A percentile compares a stretch with the other conserved stretches of the same genome.
Evolutionary conservation across 192 early-diverging fungal genomes (phyloP).

Genomic region (Tieghemiomyces parasiticus): DNA sequence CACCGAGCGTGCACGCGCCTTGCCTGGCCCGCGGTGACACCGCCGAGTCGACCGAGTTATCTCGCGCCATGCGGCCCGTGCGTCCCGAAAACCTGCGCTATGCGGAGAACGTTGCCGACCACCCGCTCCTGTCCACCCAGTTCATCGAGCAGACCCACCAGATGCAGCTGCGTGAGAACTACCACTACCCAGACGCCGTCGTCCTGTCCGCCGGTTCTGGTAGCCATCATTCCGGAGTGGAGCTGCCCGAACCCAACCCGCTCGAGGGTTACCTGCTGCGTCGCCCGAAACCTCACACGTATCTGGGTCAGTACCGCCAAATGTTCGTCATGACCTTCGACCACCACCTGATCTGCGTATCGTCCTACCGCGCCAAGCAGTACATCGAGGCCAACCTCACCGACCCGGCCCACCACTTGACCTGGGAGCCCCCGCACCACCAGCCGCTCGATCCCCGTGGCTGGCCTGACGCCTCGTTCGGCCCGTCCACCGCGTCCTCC

Average conservation of each 20-base stretch:
- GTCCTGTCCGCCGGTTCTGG: background rate
- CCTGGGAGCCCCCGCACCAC: background rate
- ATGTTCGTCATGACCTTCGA: slow-evolving; percentile 13
- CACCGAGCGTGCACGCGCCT: no score
- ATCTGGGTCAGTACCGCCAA: slow-evolving; percentile 7
- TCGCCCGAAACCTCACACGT: slow-evolving; percentile 4
- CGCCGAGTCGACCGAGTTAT: no score
- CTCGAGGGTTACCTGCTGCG: slow-evolving; percentile 10
- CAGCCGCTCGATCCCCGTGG: background rate
- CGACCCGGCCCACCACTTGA: background rate
- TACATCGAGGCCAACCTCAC: slow-evolving; percentile 3
- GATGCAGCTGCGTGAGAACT: slow-evolving; percentile 11
- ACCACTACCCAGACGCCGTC: slow-evolving; percentile 9
- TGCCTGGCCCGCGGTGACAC: no score
- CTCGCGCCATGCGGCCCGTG: no score
- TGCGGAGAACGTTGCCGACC: slow-evolving; percentile 4
- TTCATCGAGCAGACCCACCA: slow-evolving; percentile 8
- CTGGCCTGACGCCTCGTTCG: background rate
- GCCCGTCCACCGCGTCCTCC: background rate
- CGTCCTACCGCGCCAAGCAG: slow-evolving; percentile 7
- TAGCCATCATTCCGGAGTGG: no score
- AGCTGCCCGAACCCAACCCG: slow-evolving; percentile 10
- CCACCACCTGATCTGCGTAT: slow-evolving; percentile 6
- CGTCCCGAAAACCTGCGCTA: no score
- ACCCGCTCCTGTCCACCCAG: slow-evolving; percentile 2